Evolutionary conservation across 2,329 filamentous ascomycete species (phyloP), one percentile per base, ranked within the genome.

Genomic region (Ambrosiella xylebori): DNA sequence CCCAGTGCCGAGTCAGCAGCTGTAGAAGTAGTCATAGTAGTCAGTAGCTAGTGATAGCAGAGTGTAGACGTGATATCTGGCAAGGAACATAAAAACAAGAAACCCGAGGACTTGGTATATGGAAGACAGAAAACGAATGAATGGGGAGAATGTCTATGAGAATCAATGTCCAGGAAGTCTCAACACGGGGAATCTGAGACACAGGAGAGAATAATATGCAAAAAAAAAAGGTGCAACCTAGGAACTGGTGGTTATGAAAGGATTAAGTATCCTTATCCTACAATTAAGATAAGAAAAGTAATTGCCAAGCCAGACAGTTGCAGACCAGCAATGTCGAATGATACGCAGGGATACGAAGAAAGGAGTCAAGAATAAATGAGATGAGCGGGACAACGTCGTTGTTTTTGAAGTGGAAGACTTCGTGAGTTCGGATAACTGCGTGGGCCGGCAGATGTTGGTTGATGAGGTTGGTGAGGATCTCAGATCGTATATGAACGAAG

Each of bases 211-310:
- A 19, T 17, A 58, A 53, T 35, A 45, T 19, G 36, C 39, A 12
- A 12, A 57, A 56, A 52, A 54, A 54, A 57, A 59, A 55, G 44
- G 56, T 52, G 45, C 45, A 52, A 45, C 45, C 57, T 39, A 19
- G 38, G 27, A 27, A 5, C 45, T 47, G 12, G 13, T 47, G 13
- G 37, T 9, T 55, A 56, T 17, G 53, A 17, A 51, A 59, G 54
- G 45, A 53, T 58, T 35, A 52, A 49, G 7, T 2, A 35, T n/a
- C 39, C 40, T 35, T 53, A 19, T 57, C 15, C 38, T n/a, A 27
- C 53, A 44, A 55, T 39, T 13, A 27, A 27, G 17, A 51, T 35
- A 36, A 9, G 2, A 19, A 2, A 27, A 19, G 45, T 19, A 49
- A 49, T 49, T 49, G 45, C 45, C 45, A 49, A 49, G 40, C 40